Evolutionary conservation across 2,329 filamentous ascomycete species (phyloP).

Genomic region (Fusarium continuum): DNA sequence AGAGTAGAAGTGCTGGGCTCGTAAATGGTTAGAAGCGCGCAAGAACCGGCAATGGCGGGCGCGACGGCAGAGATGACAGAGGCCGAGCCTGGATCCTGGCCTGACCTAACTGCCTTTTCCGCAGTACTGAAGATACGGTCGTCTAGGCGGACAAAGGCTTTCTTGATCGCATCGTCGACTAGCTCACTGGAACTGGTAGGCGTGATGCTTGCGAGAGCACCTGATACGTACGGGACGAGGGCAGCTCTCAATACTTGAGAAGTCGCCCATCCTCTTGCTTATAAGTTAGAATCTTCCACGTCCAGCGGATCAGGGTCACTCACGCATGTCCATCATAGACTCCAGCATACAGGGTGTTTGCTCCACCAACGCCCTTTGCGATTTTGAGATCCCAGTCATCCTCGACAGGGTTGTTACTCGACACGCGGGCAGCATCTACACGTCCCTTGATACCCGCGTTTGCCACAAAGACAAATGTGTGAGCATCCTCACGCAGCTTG

Average conservation of each 20-base stretch:
- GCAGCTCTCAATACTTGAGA: constrained; percentile 51
- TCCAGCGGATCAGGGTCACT: constrained; percentile 26
- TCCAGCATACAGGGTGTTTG: constrained; percentile 47
- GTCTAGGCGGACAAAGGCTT: constrained; percentile 65
- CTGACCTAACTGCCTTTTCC: constrained; percentile 44
- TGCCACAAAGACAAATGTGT: constrained; percentile 45
- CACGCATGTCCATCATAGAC: constrained; percentile 62
- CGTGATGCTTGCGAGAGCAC: constrained; percentile 46
- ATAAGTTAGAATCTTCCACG: constrained; percentile 1
- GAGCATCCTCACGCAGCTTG: constrained; percentile 45
- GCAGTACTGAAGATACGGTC: constrained; percentile 60
- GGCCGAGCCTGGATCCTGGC: constrained; percentile 42
- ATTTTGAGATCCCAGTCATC: constrained; percentile 49
- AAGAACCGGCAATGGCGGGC: constrained; percentile 62
- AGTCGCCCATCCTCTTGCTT: constrained; percentile 52
- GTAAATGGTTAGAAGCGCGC: constrained; percentile 70
- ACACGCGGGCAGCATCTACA: constrained; percentile 47
- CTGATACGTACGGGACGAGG: constrained; percentile 55
- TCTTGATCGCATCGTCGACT: constrained; percentile 64
- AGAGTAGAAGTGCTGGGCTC: constrained; percentile 63
- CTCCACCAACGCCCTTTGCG: constrained; percentile 44
- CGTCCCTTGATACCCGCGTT: constrained; percentile 41
- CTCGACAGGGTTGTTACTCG: constrained; percentile 50
- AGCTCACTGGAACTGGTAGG: constrained; percentile 53
- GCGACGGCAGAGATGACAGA: constrained; percentile 47